Evolutionary conservation across 306 rosid species (phyloP).

Genomic region (Vigna reflexopilosa): DNA sequence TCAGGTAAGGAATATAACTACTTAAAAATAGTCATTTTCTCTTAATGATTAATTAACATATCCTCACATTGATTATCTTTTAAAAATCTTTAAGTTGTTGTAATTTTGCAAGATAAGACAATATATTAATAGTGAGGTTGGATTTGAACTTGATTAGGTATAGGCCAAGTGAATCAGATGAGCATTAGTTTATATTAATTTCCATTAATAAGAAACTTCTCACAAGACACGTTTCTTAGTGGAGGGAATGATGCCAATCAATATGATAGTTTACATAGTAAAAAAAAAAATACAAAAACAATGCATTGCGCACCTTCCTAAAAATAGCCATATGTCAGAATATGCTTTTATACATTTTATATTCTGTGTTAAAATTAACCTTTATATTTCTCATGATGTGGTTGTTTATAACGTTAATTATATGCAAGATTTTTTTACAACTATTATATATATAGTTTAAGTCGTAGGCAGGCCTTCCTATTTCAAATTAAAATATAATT

Average conservation of each 20-base stretch:
- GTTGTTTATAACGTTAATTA: no score
- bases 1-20: no score
- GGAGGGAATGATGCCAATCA: slow-evolving; percentile 32
- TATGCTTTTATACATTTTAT: not conserved
- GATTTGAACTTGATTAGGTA: slow-evolving; percentile 15
- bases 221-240: slow-evolving; percentile 31
- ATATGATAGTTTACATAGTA: not conserved
- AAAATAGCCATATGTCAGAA: not conserved
- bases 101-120: no score
- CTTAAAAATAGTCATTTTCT: no score
- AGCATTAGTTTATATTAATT: slow-evolving; percentile 24
- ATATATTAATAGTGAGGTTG: not conserved
- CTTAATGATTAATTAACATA: no score
- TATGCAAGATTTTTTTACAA: no score
- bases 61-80: no score
- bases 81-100: no score
- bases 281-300: not conserved
- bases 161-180: not conserved
- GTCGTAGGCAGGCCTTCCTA: no score
- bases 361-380: not conserved
- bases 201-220: slow-evolving; percentile 23
- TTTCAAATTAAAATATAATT: no score
- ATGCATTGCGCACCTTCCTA: not conserved
- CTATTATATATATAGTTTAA: no score
- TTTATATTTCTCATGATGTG: no score